Evolutionary conservation across 164 flowering plant genomes (phyloP).

Genomic region (Malania oleifera): DNA sequence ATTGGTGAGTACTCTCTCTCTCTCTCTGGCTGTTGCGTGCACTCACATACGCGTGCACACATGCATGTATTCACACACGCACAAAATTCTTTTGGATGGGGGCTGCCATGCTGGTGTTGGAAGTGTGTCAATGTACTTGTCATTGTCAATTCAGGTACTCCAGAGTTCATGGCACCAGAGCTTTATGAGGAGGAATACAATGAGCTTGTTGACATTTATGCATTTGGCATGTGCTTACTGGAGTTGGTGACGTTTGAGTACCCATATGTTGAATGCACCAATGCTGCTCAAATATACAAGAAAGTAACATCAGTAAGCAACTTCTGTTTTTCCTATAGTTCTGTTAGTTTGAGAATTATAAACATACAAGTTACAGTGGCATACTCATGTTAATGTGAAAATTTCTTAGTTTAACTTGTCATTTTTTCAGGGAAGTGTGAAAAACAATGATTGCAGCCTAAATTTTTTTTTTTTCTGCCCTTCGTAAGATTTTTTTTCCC

Average conservation of each 20-base stretch:
- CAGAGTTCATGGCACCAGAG: conserved; percentile 99
- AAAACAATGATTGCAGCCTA: no score
- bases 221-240: conserved; percentile 96
- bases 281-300: conserved; percentile 95
- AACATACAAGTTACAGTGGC: no score
- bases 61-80: no score
- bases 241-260: conserved; percentile 94
- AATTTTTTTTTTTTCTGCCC: no score
- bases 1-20: conserved; percentile 58
- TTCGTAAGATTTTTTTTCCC: no score
- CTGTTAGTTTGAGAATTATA: no score
- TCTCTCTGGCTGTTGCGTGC: no score
- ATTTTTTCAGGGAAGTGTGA: no score
- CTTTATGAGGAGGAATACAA: conserved; percentile 95
- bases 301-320: conserved; percentile 89
- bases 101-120: conserved; percentile 1
- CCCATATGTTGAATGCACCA: conserved; percentile 87
- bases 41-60: no score
- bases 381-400: no score
- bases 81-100: conserved; percentile 5
- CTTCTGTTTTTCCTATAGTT: background rate
- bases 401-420: no score
- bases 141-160: conserved; percentile 55
- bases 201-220: conserved; percentile 96
- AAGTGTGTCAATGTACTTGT: background rate